These are phyloP conservation scores for Exophiala bonariae DNA, from an alignment of 2,329 filamentous ascomycete species.

Conservation along the genomic window DNA sequence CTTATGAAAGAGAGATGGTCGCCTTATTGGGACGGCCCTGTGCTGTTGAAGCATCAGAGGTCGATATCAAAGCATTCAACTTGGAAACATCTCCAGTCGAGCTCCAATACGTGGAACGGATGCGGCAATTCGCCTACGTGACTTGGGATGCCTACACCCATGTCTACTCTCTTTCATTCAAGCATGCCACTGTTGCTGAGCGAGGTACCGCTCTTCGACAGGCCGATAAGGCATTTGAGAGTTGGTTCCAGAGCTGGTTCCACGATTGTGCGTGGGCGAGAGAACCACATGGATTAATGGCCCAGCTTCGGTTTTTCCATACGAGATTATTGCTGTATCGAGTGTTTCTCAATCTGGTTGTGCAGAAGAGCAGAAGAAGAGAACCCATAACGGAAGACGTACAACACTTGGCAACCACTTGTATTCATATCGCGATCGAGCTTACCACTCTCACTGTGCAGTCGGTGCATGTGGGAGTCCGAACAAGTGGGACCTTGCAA, in stretches of 20 bases:
- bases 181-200: conserved; percentile 3
- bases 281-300: no score
- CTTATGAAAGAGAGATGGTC: conserved; percentile 14
- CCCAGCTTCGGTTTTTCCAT: no score
- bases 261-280: no score
- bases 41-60: conserved; percentile 8
- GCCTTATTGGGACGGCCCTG: conserved; percentile 11
- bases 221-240: conserved; percentile 2
- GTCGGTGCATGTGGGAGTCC: conserved; percentile 1
- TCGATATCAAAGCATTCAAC: conserved; percentile 68
- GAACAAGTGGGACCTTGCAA: conserved; percentile 11
- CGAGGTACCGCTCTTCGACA: conserved; percentile 6
- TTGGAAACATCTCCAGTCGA: conserved; percentile 44
- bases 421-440: conserved; percentile 6
- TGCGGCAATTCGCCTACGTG: conserved; percentile 16
- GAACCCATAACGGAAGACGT: no score
- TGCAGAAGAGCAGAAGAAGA: no score
- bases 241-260: conserved; percentile 16
- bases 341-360: no score
- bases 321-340: no score
- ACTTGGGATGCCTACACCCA: conserved; percentile 12
- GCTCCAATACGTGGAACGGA: conserved; percentile 13
- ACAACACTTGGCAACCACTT: no score
- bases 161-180: conserved; percentile 13
- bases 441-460: conserved; percentile 2